Evolutionary conservation across 164 flowering plant genomes (phyloP), one percentile per base, ranked within the genome.

Genomic region (Kingdonia uniflora): DNA sequence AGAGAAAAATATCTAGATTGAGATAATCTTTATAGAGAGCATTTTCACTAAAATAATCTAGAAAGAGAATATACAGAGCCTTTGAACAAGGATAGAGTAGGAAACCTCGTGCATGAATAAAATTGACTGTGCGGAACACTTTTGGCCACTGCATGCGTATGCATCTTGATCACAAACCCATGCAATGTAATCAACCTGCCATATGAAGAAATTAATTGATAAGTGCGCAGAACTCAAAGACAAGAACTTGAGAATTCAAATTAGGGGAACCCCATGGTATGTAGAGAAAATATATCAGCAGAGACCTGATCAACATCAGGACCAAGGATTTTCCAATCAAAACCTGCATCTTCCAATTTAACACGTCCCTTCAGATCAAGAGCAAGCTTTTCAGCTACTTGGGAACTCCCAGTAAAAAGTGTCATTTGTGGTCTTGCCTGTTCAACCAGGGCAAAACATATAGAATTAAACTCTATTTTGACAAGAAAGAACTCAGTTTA

Each of bases 151-250:
- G 71, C 97, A 94, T 42, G 96, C 99, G 68, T 87, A 85, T 38
- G 99, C 99, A 79, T 94, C 99, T 73, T 94, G 99, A 66, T 94
- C 99, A 64, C 99, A 94, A 5, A 89, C 95, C 96, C 97, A 94
- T 55, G 96, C 86, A 65, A 89, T 81, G 69, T 94, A 94, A 59
- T 89, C 97, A 53, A 77, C 92, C 99, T 94, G 75, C 61, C 59
- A 67, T 44, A 55, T 11, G 57, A 49, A 49, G n/a, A 45, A 58
- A 23, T 29, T 29, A 29, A 29, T 4, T 29, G 6, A 3, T 3
- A 29, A 29, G 35, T 29, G 35, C 4, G 8, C 8, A 29, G 4
- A 29, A 29, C 35, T 29, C 35, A 8, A 29, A 29, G 8, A 3
- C 8, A 29, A 14, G n/a, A 24, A 15, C 33, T 24, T 42, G 1